A percentile compares a stretch with the other conserved stretches of the same genome.
Conservation (phyloP, 169 alveolate species). For the Cryptosporidium sp. region DNA sequence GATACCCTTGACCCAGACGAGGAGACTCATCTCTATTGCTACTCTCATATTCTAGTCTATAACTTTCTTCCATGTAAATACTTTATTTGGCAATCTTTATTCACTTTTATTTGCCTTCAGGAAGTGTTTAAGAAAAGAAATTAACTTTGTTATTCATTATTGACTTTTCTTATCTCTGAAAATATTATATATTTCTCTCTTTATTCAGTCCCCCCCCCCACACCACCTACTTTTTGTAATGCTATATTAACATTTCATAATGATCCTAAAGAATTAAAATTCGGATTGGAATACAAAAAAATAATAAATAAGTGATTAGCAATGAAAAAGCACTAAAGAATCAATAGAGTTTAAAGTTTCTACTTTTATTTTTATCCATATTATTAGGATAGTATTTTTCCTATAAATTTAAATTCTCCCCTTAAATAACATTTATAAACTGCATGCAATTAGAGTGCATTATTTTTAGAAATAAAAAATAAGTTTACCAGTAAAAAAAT, state of each 20-base stretch:
- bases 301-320: too few relatives aligned
- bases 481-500: background rate
- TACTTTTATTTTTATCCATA: background rate
- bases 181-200: background rate
- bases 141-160: background rate
- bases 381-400: too few relatives aligned
- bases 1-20: constrained; percentile 1
- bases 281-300: too few relatives aligned
- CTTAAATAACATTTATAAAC: background rate
- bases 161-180: constrained; percentile 28
- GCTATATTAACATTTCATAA: too few relatives aligned
- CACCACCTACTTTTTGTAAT: background rate
- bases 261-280: too few relatives aligned
- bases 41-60: background rate
- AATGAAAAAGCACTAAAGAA: too few relatives aligned
- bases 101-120: background rate
- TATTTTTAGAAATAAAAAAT: background rate
- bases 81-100: background rate
- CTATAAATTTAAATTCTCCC: background rate
- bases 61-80: constrained; percentile 15
- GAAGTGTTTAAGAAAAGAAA: background rate
- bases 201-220: background rate
- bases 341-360: background rate
- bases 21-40: constrained; percentile 23
- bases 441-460: background rate